Base-by-base conservation (phyloP, 2,329 filamentous ascomycete genomes). In the Apiospora aurea region DNA sequence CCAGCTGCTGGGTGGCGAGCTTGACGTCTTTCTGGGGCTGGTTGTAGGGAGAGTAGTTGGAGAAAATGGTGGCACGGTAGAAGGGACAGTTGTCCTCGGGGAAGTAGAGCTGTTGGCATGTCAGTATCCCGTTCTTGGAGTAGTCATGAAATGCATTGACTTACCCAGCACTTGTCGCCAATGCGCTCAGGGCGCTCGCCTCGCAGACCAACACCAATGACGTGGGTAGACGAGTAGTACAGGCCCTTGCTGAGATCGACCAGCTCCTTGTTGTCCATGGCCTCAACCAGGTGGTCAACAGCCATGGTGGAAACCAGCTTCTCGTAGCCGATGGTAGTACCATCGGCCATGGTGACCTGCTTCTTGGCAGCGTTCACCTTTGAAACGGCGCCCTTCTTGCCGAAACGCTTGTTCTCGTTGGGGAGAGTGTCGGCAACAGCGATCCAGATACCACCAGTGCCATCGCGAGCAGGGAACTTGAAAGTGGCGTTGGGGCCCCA, bases 61-160 rank as follows among this genome's bases (percentile, higher is more conserved):
- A 98, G 91, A 99, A 99, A 87, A 99, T 98, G 81, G 96, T 99
- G 80, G 96, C 96, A 78, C 96, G 94, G 89, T 99, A 99, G 89
- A 99, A 99, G 82, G 95, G 95, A 88, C 95, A 98, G 89, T 99
- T 93, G 84, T 97, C 93, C 85, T 99, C 96, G 75, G 96, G 96
- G 91, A 98, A 99, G 90, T 99, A 99, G 76, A 99, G 88, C 57
- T 61, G 18, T 61, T 21, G 16, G 4, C 53, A 61, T 61, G 53
- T 61, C 91, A 92, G 70, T 57, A n/a, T n/a, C 21, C 8, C 13
- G 24, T 47, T 66, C 64, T 13, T 21, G 21, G 0, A 29, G 2
- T 34, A 29, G 14, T 11, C 13, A 26, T 3, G 51, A 89, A 81
- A 86, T 92, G 89, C 34, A 26, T 21, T 34, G 2, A 61, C 53